Conservation (phyloP, 1,284 basidiomycete genomes). For the Hypsizygus ulmarius region DNA sequence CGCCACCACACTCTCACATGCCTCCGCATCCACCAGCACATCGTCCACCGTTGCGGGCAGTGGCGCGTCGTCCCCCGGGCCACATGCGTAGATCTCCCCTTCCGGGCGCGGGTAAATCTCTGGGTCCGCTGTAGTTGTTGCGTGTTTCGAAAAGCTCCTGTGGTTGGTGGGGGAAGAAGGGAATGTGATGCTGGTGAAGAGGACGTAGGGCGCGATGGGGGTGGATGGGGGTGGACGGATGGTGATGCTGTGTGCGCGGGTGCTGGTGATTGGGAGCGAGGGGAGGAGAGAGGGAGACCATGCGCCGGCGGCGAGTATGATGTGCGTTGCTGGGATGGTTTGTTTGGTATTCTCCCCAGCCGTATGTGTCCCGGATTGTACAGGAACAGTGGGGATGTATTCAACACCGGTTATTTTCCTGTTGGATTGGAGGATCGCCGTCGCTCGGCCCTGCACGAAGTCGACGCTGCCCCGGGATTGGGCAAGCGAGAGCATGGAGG, state of each 20-base stretch:
- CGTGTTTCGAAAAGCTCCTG: constrained; percentile 7
- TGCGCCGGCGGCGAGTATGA: constrained; percentile 81
- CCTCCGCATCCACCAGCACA: constrained; percentile 48
- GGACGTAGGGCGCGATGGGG: constrained; percentile 56
- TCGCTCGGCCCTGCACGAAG: constrained; percentile 43
- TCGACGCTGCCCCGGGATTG: constrained; percentile 47
- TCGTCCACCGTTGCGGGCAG: constrained; percentile 63
- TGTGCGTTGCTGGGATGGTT: constrained; percentile 53
- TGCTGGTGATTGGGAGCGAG: constrained; percentile 53
- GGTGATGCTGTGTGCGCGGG: constrained; percentile 68
- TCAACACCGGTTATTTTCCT: constrained; percentile 53
- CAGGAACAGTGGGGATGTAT: constrained; percentile 40
- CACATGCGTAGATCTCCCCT: constrained; percentile 69
- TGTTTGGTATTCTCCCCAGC: constrained; percentile 17
- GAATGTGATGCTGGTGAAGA: constrained; percentile 61
- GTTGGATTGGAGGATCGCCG: constrained; percentile 36
- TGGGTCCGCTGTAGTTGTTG: constrained; percentile 37
- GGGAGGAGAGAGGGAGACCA: constrained; percentile 73
- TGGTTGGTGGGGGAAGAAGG: constrained; percentile 19
- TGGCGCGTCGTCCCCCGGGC: constrained; percentile 57
- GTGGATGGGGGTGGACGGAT: constrained; percentile 46
- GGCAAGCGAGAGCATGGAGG: constrained; percentile 71
- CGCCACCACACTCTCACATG: constrained; percentile 53
- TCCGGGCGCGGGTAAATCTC: constrained; percentile 72
- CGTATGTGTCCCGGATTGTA: too few relatives aligned